A percentile compares a stretch with the other conserved stretches of the same genome.
Evolutionary conservation across 2,329 filamentous ascomycete genomes (phyloP).

Genomic region (Cercospora sp.): DNA sequence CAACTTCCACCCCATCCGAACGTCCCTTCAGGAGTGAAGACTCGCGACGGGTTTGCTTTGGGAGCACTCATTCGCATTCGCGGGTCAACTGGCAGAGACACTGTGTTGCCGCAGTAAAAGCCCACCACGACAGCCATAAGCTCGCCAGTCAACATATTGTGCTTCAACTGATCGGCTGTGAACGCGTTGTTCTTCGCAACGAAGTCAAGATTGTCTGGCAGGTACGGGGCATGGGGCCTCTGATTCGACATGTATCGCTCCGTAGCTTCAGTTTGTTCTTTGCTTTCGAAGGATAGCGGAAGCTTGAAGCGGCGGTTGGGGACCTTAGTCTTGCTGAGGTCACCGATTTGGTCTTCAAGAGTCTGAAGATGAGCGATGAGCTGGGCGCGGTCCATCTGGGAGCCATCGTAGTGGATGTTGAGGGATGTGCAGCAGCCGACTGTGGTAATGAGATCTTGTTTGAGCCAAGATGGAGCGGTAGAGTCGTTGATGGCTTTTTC

Average conservation of each 20-base stretch:
- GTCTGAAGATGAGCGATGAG: conserved; percentile 43
- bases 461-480: conserved; percentile 42
- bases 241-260: conserved; percentile 63
- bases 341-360: conserved; percentile 46
- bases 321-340: conserved; percentile 43
- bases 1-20: conserved; percentile 58
- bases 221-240: conserved; percentile 60
- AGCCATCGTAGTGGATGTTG: conserved; percentile 46
- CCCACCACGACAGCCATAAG: conserved; percentile 57
- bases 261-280: conserved; percentile 53
- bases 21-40: conserved; percentile 58
- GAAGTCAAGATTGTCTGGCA: conserved; percentile 63
- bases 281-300: conserved; percentile 46
- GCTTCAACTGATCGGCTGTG: conserved; percentile 49
- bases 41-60: conserved; percentile 58
- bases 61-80: conserved; percentile 55
- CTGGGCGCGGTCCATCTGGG: conserved; percentile 39
- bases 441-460: conserved; percentile 50
- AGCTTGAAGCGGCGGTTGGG: conserved; percentile 47
- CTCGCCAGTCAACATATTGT: conserved; percentile 53
- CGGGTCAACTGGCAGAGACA: conserved; percentile 56
- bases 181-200: conserved; percentile 57
- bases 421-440: conserved; percentile 53
- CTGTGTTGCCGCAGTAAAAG: conserved; percentile 57
- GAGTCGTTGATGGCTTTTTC: conserved; percentile 48